Conservation (phyloP, 306 rosid species). For the Rubus idaeus region DNA sequence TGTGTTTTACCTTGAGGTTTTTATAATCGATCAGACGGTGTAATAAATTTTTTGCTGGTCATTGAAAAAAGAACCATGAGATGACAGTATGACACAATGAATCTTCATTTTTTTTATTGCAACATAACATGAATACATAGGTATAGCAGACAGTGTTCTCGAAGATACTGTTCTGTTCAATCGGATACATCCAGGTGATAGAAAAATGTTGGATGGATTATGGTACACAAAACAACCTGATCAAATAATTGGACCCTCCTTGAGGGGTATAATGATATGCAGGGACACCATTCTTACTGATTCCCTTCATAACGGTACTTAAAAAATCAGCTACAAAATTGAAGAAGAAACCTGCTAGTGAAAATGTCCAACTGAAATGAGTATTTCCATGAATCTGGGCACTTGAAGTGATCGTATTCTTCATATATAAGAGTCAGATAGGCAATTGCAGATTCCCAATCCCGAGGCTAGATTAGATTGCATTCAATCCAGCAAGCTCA, state of each 20-base stretch:
- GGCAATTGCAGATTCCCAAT: conserved; percentile 17
- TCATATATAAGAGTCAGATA: not conserved
- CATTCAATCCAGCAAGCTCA: conserved; percentile 69
- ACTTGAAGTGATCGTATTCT: not conserved
- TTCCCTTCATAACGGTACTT: not conserved
- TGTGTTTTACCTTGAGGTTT: not conserved
- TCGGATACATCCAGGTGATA: not conserved
- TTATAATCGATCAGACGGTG: not conserved
- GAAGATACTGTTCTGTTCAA: conserved; percentile 2
- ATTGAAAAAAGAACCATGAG: not conserved
- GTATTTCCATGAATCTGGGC: not conserved
- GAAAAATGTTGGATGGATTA: not conserved
- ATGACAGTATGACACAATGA: not conserved
- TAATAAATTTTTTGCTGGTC: not conserved
- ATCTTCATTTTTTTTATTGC: not conserved
- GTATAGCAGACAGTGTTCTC: too few relatives aligned
- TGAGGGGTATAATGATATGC: not conserved
- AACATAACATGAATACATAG: not conserved
- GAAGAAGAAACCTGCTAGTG: not conserved
- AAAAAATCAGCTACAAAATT: not conserved
- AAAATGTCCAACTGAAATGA: not conserved
- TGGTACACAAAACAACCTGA: not conserved
- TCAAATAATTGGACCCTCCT: conserved; percentile 5
- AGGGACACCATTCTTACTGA: not conserved
- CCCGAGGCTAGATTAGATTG: conserved; percentile 56